Evolutionary conservation across 768 basidiomycete genomes (phyloP).

Genomic region (Agaricus blazei): DNA sequence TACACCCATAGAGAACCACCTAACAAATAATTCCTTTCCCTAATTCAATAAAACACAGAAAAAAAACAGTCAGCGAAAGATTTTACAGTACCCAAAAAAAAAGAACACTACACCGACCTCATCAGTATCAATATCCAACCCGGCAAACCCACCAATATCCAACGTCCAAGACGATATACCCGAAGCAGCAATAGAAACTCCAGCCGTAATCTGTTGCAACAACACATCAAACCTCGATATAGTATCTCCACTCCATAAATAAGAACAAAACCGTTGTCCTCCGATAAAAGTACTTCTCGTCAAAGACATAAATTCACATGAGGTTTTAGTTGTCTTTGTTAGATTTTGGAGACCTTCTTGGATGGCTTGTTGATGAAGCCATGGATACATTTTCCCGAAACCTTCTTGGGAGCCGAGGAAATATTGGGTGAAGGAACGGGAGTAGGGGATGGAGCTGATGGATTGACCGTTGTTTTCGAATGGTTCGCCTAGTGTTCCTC

Average conservation of each 20-base stretch:
- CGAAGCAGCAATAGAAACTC: constrained; percentile 27
- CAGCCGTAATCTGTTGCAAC: constrained; percentile 29
- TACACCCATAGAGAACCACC: constrained; percentile 31
- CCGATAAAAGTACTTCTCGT: constrained; percentile 31
- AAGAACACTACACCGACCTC: constrained; percentile 13
- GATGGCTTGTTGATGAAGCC: constrained; percentile 33
- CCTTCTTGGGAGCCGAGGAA: constrained; percentile 31
- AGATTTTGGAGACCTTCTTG: constrained; percentile 30
- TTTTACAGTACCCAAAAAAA: neutral
- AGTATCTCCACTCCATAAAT: constrained; percentile 33
- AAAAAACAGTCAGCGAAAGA: neutral
- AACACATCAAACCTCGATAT: constrained; percentile 28
- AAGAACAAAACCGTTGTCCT: constrained; percentile 32
- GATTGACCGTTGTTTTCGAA: constrained; percentile 30
- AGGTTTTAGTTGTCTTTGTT: constrained; percentile 17
- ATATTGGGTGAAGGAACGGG: constrained; percentile 29
- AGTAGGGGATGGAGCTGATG: constrained; percentile 25
- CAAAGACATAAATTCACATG: constrained; percentile 29
- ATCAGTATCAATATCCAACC: constrained; percentile 25
- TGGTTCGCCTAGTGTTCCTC: constrained; percentile 29
- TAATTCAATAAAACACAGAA: constrained; percentile 1
- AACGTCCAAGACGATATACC: constrained; percentile 33
- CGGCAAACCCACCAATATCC: constrained; percentile 31
- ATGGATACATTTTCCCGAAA: constrained; percentile 31
- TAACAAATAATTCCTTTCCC: constrained; percentile 28